A percentile compares a stretch with the other conserved stretches of the same genome.
Conservation (phyloP, 228 moss, liverwort and hornwort species). For the Sphagnum magellanicum region DNA sequence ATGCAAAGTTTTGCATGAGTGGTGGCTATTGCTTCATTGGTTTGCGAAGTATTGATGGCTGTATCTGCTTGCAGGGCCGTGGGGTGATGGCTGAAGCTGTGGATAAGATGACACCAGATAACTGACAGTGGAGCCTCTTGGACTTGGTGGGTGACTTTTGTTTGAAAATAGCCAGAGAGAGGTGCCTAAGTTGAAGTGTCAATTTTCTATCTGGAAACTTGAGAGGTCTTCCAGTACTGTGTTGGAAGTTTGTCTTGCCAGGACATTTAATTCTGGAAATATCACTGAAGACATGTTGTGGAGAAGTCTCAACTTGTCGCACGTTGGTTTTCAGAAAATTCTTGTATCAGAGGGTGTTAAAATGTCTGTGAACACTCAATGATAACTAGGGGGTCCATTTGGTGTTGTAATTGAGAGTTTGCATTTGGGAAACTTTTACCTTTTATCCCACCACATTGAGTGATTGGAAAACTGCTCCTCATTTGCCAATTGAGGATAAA, state of each 20-base stretch:
- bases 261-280: slow-evolving; percentile 3
- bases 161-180: slow-evolving; percentile 12
- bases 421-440: slow-evolving; percentile 9
- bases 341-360: neutral
- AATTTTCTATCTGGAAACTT: too few species aligned
- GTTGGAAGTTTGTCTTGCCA: neutral
- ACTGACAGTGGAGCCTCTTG: neutral
- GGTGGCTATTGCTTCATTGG: neutral
- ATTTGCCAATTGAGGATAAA: neutral
- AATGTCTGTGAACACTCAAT: neutral
- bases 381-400: slow-evolving; percentile 6
- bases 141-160: slow-evolving; percentile 3
- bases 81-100: slow-evolving; percentile 53
- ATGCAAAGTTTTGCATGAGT: slow-evolving; percentile 11
- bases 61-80: slow-evolving; percentile 44
- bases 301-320: slow-evolving; percentile 8
- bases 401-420: slow-evolving; percentile 2
- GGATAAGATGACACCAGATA: neutral
- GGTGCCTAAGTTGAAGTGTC: slow-evolving; percentile 10
- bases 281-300: slow-evolving; percentile 9
- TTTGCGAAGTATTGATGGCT: slow-evolving; percentile 8
- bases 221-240: neutral
- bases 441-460: slow-evolving; percentile 11
- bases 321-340: neutral
- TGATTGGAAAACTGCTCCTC: slow-evolving; percentile 7